phyloP scores from a whole-genome alignment of 2,329 filamentous ascomycete species.

The Neofusicoccum kwambonambiense region DNA sequence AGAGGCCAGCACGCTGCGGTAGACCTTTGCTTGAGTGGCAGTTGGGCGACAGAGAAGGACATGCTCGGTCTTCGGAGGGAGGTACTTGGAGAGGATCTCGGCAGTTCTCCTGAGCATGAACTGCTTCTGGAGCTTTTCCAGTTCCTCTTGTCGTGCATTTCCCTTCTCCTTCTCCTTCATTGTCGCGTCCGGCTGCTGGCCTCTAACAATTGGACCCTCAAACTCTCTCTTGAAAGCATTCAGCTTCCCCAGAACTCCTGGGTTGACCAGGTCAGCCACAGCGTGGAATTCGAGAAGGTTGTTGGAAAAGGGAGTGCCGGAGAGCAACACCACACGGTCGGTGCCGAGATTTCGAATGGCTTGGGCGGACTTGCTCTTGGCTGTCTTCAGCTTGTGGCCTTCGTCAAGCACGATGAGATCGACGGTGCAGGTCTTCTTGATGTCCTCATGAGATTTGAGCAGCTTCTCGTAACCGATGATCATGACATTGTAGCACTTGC shows the following conservation, averaged over 20 bases:
- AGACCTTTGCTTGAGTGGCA: constrained; percentile 57
- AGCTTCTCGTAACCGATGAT: constrained; percentile 73
- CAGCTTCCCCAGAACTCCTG: constrained; percentile 62
- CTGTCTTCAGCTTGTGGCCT: constrained; percentile 66
- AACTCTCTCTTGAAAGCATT: constrained; percentile 64
- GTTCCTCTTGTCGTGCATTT: constrained; percentile 59
- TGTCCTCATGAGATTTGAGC: constrained; percentile 62
- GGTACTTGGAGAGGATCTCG: constrained; percentile 64
- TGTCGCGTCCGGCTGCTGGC: constrained; percentile 62
- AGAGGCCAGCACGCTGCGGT: constrained; percentile 64
- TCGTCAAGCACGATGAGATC: constrained; percentile 72
- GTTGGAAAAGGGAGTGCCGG: constrained; percentile 68
- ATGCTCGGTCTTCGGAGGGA: constrained; percentile 67
- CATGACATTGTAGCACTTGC: constrained; percentile 67
- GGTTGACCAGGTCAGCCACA: constrained; percentile 69
- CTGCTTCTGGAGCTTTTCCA: constrained; percentile 58
- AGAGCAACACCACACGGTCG: constrained; percentile 60
- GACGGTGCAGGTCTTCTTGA: constrained; percentile 61
- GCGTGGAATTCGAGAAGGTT: constrained; percentile 66
- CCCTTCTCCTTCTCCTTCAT: constrained; percentile 63
- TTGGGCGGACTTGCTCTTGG: constrained; percentile 66
- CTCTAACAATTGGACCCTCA: constrained; percentile 63
- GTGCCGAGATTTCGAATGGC: constrained; percentile 66
- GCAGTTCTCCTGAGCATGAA: constrained; percentile 67
- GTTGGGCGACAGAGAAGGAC: constrained; percentile 66